A percentile compares a stretch with the other conserved stretches of the same genome.
Evolutionary conservation across 805 yeast species (phyloP).

Genomic region (Grigorovia transvaalensis): DNA sequence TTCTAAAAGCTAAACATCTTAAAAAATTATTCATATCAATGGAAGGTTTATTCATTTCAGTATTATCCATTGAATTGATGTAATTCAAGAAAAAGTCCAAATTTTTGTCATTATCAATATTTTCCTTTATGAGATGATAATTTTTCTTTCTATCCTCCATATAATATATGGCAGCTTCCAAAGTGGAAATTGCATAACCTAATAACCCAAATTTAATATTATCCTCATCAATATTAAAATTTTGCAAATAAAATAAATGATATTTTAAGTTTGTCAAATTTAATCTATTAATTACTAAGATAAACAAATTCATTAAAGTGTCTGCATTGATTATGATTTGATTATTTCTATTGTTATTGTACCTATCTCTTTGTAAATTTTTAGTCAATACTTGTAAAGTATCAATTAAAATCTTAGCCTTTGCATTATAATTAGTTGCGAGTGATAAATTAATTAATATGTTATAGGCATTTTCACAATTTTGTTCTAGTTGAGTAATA

Average conservation of each 20-base stretch:
- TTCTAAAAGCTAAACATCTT: conserved; percentile 30
- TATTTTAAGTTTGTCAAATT: conserved; percentile 47
- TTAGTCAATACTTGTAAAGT: conserved; percentile 44
- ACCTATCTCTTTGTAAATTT: conserved; percentile 8
- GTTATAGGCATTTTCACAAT: conserved; percentile 41
- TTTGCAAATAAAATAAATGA: conserved; percentile 55
- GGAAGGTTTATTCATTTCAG: conserved; percentile 25
- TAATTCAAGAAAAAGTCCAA: conserved; percentile 11
- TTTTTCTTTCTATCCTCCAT: neutral
- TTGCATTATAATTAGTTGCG: conserved; percentile 38
- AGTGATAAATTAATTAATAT: conserved; percentile 40
- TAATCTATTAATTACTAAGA: conserved; percentile 60
- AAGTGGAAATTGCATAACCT: conserved; percentile 72
- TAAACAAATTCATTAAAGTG: conserved; percentile 58
- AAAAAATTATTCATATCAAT: conserved; percentile 4
- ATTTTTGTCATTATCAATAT: conserved; percentile 3
- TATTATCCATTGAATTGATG: conserved; percentile 20
- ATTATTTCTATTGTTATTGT: neutral
- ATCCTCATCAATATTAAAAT: conserved; percentile 34
- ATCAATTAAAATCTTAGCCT: conserved; percentile 38
- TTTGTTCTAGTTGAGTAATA: conserved; percentile 30
- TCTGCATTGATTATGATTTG: conserved; percentile 59
- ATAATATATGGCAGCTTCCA: conserved; percentile 71
- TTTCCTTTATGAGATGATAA: neutral
- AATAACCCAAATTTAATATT: conserved; percentile 45